These are phyloP conservation scores for Backusella australiensis DNA, from an alignment of 192 early-diverging fungal genomes.

Conservation along the genomic window DNA sequence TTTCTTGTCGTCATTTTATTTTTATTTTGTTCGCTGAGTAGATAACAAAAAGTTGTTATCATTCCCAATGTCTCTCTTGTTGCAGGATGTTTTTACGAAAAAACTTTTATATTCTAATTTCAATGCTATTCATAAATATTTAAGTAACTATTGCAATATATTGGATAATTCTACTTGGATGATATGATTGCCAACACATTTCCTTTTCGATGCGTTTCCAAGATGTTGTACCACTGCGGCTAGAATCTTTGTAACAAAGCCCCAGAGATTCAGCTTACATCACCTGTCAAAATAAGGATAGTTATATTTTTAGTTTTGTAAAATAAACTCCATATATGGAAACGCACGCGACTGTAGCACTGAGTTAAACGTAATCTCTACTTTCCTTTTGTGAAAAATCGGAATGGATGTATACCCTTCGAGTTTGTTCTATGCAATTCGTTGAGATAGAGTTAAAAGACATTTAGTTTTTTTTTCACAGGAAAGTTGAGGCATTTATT, in stretches of 20 bases:
- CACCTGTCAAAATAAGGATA: slow-evolving; percentile 9
- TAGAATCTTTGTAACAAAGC: background rate
- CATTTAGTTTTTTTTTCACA: background rate
- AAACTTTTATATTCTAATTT: background rate
- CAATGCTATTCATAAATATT: background rate
- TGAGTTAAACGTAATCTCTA: background rate
- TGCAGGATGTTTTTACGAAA: background rate
- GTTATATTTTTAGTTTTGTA: background rate
- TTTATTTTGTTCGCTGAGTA: slow-evolving; percentile 38
- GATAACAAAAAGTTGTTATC: background rate
- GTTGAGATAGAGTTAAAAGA: background rate
- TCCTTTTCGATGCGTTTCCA: background rate
- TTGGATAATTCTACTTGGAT: background rate
- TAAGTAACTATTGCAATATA: background rate
- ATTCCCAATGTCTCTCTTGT: background rate
- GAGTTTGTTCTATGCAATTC: background rate
- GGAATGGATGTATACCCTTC: background rate
- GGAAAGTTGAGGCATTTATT: background rate
- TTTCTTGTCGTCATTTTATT: slow-evolving; percentile 40
- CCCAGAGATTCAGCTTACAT: background rate
- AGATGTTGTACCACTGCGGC: background rate
- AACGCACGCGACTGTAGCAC: slow-evolving; percentile 5
- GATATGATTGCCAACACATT: background rate
- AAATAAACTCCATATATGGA: background rate
- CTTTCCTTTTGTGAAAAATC: background rate